Evolutionary conservation across 1,284 basidiomycete genomes (phyloP), one percentile per base, ranked within the genome.

Genomic region (Irpex sp.): DNA sequence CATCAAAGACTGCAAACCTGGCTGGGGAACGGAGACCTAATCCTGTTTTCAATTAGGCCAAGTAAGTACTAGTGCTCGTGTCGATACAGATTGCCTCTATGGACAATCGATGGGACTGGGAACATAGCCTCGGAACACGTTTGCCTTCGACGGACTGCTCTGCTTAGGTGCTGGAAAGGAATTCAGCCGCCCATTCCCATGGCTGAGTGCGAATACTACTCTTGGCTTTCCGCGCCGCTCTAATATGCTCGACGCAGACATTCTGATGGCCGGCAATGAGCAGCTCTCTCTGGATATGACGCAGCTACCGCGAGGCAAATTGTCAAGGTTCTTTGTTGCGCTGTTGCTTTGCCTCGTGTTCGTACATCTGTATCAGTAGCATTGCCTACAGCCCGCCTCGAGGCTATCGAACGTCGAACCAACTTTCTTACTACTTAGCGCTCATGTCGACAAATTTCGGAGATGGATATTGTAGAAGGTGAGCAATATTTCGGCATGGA

Each of bases 71-170:
- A 56, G 54, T 36, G 54, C 34, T 15, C 15, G 11, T 26, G 54
- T 11, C 54, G 47, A 44, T 55, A 61, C 47, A 62, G 60, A 57
- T 67, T 65, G 62, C 61, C 64, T 65, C 26, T 54, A 21, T 57
- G 64, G 63, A 64, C 65, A 69, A 60, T 67, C 62, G 54, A 61
- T n/a, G 59, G 65, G 62, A 26, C 19, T 21, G 34, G 26, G 54
- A 34, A 59, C 62, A 44, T 21, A 59, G 61, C 60, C 58, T 52
- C 66, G 62, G 65, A 49, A 57, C 48, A 11, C 15, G 62, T 9
- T 58, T 66, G 44, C 71, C 67, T 66, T 65, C 63, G 36, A 17
- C 48, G 68, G 69, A 57, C 60, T 65, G 49, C 70, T 71, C 70
- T 65, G 61, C 57, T 66, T 63, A 38, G 34, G 59, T 67, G 58